A percentile compares a stretch with the other conserved stretches of the same genome.
phyloP scores from a whole-genome alignment of 805 yeast species.

The Debaryomyces prosopidis region DNA sequence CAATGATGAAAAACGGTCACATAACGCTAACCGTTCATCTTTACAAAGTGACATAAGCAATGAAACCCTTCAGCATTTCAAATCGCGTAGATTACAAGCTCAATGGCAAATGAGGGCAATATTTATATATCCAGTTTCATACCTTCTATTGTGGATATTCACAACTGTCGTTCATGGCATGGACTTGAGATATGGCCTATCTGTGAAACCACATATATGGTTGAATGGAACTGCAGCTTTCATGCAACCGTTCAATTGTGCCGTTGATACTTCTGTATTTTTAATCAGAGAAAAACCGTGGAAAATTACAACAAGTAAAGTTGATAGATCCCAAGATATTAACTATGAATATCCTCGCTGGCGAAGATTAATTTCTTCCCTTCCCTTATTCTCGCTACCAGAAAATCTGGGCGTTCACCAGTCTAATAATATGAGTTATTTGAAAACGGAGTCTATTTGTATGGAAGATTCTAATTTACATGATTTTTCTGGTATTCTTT shows the following conservation, averaged over 20 bases:
- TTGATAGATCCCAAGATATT: neutral
- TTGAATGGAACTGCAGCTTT: slow-evolving; percentile 1
- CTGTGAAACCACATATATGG: slow-evolving; percentile 1
- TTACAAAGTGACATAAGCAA: neutral
- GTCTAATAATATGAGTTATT: too few relatives aligned
- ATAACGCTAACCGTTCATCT: neutral
- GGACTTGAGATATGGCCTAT: slow-evolving; percentile 1
- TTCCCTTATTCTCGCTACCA: neutral
- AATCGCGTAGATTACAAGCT: neutral
- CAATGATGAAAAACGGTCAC: too few relatives aligned
- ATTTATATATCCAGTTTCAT: slow-evolving; percentile 3
- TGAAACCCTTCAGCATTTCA: neutral
- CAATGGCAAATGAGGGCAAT: slow-evolving; percentile 1
- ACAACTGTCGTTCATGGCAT: slow-evolving; percentile 1
- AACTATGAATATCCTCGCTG: neutral
- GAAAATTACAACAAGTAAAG: neutral
- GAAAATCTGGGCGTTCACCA: too few relatives aligned
- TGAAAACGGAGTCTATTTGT: too few relatives aligned
- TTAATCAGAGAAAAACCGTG: slow-evolving; percentile 2
- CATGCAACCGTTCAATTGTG: slow-evolving; percentile 6
- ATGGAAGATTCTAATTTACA: too few relatives aligned
- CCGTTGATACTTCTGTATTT: slow-evolving; percentile 4
- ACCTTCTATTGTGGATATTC: slow-evolving; percentile 2
- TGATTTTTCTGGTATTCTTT: too few relatives aligned
- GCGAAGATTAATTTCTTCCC: neutral